Base-by-base conservation (phyloP, 805 yeast genomes). In the Saccharomycopsis olivae region DNA sequence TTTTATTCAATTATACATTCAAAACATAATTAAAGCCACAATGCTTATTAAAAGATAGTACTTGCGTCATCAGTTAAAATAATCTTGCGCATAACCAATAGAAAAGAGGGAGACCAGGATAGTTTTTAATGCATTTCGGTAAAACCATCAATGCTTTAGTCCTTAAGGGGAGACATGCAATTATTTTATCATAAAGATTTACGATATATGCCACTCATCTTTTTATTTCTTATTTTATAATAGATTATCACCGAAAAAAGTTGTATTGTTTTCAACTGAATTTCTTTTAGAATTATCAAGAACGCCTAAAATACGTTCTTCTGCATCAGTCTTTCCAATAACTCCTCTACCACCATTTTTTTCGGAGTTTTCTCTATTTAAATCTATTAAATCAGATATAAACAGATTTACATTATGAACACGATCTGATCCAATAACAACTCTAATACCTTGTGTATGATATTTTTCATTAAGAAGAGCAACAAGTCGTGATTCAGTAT, bases 401-500 rank as follows among this genome's bases (percentile, higher is more conserved):
- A 68, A 70, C 25, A 55, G 48, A 13, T 54, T 51, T 0, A 82
- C 69, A 43, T 67, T 74, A 29, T 68, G 52, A 3, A 78, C 60
- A n/a, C 69, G 58, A 1, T 86, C 76, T 23, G 96, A 87, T 6
- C 98, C 98, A n/a, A 88, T 60, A 1, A 86, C 67, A 13, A 84
- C 64, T 47, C 85, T 72, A 33, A 82, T 66, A 8, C 72, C 74
- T 14, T 17, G 18, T 5, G 19, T 17, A 18, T 38, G 44, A 39
- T 65, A 68, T 18, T 73, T 62, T 21, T 60, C 60, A 52, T 80
- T 78, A 47, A 87, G 65, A 46, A 86, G 83, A 40, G 81, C 75
- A 3, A 88, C 75, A 18, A 87, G 60, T 46, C 96, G 71, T 0
- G 94, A 84, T 56, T 92, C 99, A 57, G 89, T 97, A 55, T 75